Evolutionary conservation across 768 basidiomycete species (phyloP).

Genomic region (Naematelia aurantialba): DNA sequence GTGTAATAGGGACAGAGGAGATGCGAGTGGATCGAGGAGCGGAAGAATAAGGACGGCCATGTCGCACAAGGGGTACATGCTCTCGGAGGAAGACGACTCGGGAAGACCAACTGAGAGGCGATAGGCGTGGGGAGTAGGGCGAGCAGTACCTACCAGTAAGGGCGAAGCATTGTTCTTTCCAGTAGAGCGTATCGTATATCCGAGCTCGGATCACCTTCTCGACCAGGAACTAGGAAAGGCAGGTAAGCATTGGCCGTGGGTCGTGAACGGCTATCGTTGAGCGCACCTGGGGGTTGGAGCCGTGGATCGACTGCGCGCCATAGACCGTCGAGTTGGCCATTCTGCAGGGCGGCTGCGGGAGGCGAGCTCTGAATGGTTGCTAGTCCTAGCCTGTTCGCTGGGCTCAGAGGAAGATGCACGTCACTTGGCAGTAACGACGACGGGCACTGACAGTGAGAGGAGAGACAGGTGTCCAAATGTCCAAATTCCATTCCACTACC

Average conservation of each 20-base stretch:
- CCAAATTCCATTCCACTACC: neutral
- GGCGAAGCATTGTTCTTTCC: conserved; percentile 99
- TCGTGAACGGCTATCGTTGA: neutral
- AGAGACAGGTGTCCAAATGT: no score
- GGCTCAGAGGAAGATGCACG: no score
- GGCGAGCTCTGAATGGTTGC: no score
- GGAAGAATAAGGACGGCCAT: no score
- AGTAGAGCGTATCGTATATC: conserved; percentile 89
- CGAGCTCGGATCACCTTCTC: conserved; percentile 94
- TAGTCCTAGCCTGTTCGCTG: no score
- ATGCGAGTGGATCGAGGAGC: neutral
- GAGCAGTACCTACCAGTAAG: conserved; percentile 71
- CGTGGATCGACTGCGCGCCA: conserved; percentile 86
- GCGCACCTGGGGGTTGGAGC: conserved; percentile 88
- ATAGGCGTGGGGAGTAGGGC: conserved; percentile 4
- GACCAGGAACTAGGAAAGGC: conserved; percentile 68
- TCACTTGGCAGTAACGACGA: no score
- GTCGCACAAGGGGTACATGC: no score
- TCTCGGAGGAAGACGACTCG: conserved; percentile 8
- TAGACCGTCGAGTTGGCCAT: conserved; percentile 93
- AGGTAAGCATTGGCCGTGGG: neutral
- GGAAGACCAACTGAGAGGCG: neutral
- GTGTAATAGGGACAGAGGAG: neutral
- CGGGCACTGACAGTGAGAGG: no score
- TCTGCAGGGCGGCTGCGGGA: no score